phyloP scores from a whole-genome alignment of 768 basidiomycete genomes.

The Macrolepiota dolichaula region DNA sequence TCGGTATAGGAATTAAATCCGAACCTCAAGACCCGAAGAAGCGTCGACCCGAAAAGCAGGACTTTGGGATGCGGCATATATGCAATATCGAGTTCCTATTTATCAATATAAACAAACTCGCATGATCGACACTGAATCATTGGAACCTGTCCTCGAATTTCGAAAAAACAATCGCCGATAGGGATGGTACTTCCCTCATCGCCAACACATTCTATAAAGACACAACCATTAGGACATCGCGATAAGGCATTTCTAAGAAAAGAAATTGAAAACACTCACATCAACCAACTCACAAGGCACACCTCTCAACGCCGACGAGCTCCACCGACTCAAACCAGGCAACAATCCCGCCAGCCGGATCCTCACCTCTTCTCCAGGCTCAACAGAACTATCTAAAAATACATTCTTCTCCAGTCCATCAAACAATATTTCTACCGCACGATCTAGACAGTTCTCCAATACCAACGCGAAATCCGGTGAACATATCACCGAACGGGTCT shows the following conservation, averaged over 20 bases:
- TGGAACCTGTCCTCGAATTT: slow-evolving; percentile 58
- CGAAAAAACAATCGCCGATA: slow-evolving; percentile 73
- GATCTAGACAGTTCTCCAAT: slow-evolving; percentile 70
- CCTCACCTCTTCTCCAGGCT: slow-evolving; percentile 37
- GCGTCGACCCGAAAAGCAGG: too few species aligned
- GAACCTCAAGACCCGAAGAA: too few species aligned
- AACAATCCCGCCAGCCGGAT: slow-evolving; percentile 77
- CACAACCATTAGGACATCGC: neutral
- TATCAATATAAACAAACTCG: neutral
- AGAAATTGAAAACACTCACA: slow-evolving; percentile 42
- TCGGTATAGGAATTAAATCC: too few species aligned
- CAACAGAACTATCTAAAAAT: slow-evolving; percentile 35
- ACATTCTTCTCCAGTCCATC: slow-evolving; percentile 61
- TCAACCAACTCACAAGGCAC: slow-evolving; percentile 82
- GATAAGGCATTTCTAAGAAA: neutral
- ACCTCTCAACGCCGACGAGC: slow-evolving; percentile 59
- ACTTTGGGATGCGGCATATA: too few species aligned
- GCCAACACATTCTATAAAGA: slow-evolving; percentile 52
- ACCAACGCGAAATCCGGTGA: slow-evolving; percentile 71
- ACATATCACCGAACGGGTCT: slow-evolving; percentile 61
- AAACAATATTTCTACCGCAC: slow-evolving; percentile 62
- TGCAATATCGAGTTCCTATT: too few species aligned
- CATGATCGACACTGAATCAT: neutral
- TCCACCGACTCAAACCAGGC: slow-evolving; percentile 80
- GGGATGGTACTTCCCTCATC: slow-evolving; percentile 58